Evolutionary conservation across 129 eudicot genomes (phyloP).

Genomic region (Cynara cardunculus): DNA sequence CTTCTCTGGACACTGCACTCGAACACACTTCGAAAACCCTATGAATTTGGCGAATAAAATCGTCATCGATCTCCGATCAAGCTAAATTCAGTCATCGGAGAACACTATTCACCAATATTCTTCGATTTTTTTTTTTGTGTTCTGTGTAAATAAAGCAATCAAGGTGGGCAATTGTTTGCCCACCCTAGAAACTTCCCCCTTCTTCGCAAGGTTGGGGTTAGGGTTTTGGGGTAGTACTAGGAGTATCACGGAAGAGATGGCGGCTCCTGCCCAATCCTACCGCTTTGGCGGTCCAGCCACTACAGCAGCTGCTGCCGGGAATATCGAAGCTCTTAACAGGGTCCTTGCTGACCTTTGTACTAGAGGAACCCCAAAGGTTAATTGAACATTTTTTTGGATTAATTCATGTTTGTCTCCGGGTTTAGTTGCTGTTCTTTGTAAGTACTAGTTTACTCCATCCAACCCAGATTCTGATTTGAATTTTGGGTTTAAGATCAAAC

Average conservation of each 20-base stretch:
- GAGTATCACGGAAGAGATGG: conserved; percentile 28
- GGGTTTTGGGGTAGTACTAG: conserved; percentile 45
- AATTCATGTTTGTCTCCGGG: neutral
- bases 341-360: conserved; percentile 70
- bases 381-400: neutral
- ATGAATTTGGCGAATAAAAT: conserved; percentile 13
- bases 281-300: conserved; percentile 51
- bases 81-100: conserved; percentile 8
- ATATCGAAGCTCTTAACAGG: conserved; percentile 69
- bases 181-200: conserved; percentile 43
- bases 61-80: conserved; percentile 22
- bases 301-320: conserved; percentile 50
- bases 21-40: conserved; percentile 10
- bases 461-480: neutral
- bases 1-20: neutral
- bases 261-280: conserved; percentile 50
- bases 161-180: conserved; percentile 44
- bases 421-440: neutral
- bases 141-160: conserved; percentile 20
- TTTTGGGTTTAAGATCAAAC: neutral
- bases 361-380: conserved; percentile 71
- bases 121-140: neutral
- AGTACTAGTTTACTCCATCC: neutral
- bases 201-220: conserved; percentile 43
- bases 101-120: conserved; percentile 5